phyloP scores from a whole-genome alignment of 148 eudicot species.

The Rhododendron williamsianum region DNA sequence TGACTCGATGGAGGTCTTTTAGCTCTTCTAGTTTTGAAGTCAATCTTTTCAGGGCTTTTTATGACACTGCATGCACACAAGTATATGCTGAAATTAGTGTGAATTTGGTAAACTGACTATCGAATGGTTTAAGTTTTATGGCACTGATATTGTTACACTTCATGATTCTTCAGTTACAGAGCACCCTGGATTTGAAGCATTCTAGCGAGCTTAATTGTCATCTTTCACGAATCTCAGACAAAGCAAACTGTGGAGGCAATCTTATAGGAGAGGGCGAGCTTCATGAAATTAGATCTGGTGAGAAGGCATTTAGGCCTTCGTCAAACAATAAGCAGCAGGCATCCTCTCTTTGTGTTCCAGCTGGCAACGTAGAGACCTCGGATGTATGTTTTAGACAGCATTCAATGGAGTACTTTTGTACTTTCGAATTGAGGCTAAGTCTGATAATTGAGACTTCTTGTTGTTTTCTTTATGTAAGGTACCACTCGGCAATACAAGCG shows the following conservation, averaged over 20 bases:
- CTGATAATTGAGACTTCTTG: slow-evolving; percentile 12
- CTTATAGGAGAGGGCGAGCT: slow-evolving; percentile 13
- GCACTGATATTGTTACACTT: slow-evolving; percentile 1
- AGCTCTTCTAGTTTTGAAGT: background rate
- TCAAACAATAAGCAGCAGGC: slow-evolving; percentile 21
- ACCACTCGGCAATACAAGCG: slow-evolving; percentile 25
- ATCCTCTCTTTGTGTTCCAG: slow-evolving; percentile 18
- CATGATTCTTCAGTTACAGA: slow-evolving; percentile 19
- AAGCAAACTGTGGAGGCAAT: slow-evolving; percentile 19
- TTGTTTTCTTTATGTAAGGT: slow-evolving; percentile 26
- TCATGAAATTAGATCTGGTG: slow-evolving; percentile 22
- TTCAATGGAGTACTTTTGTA: background rate
- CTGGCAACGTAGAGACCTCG: slow-evolving; percentile 19
- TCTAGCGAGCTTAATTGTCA: slow-evolving; percentile 12
- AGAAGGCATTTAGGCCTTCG: slow-evolving; percentile 19
- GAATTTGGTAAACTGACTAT: background rate
- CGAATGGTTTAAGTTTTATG: background rate
- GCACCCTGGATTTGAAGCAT: slow-evolving; percentile 24
- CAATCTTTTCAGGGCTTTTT: background rate
- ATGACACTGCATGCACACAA: background rate
- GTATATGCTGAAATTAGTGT: background rate
- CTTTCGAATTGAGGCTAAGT: slow-evolving; percentile 6
- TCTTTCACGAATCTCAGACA: slow-evolving; percentile 21
- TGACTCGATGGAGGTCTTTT: background rate
- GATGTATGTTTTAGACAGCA: slow-evolving; percentile 19